Evolutionary conservation across 495 filamentous ascomycete species (phyloP).

Genomic region (Lepidopterella palustris): DNA sequence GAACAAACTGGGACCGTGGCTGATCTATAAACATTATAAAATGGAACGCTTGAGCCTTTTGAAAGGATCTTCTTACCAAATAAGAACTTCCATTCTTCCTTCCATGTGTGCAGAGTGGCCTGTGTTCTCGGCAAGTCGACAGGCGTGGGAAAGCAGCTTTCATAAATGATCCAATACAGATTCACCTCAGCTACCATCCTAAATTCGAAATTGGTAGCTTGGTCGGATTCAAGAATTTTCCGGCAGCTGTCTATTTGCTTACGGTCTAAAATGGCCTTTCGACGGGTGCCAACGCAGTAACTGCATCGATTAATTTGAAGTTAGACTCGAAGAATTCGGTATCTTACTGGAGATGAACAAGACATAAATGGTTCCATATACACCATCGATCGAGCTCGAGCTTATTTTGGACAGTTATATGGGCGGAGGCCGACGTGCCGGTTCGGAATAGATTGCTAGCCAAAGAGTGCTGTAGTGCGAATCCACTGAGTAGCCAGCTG

Average conservation of each 20-base stretch:
- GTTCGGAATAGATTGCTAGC: constrained; percentile 38
- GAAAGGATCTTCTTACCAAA: constrained; percentile 31
- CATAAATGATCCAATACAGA: constrained; percentile 44
- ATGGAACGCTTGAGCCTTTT: too few relatives aligned
- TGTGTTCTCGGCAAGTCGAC: constrained; percentile 37
- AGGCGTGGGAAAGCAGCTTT: constrained; percentile 21
- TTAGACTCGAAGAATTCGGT: neutral
- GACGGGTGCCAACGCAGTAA: constrained; percentile 44
- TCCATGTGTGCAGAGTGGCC: constrained; percentile 38
- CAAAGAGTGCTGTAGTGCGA: constrained; percentile 41
- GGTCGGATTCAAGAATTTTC: constrained; percentile 37
- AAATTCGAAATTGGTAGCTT: constrained; percentile 42
- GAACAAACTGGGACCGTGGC: constrained; percentile 44
- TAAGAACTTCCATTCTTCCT: constrained; percentile 39
- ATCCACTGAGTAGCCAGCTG: constrained; percentile 45
- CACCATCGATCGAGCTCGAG: constrained; percentile 34
- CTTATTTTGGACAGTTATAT: neutral
- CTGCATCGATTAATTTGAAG: neutral
- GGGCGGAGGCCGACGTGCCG: constrained; percentile 4
- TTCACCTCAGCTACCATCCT: constrained; percentile 45
- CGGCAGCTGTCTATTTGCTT: constrained; percentile 40
- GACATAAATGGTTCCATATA: constrained; percentile 45
- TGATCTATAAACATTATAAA: constrained; percentile 34
- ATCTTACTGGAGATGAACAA: constrained; percentile 40
- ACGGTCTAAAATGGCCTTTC: constrained; percentile 36